Evolutionary conservation across 768 basidiomycete genomes (phyloP).

Genomic region (Hypholoma sublateritium): DNA sequence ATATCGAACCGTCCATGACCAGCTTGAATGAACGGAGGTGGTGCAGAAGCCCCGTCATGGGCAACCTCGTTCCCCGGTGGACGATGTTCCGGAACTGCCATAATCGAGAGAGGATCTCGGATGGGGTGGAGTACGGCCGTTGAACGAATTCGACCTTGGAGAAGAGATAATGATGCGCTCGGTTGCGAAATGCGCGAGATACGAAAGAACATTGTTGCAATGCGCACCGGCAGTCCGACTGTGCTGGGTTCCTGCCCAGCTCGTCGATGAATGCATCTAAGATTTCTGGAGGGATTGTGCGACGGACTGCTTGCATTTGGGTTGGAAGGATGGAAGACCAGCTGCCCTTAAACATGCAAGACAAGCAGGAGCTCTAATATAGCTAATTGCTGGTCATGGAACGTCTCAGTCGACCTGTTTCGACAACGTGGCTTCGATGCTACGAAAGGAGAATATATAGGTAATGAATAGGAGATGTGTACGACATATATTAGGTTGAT

Average conservation of each 20-base stretch:
- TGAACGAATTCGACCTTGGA: slow-evolving; percentile 10
- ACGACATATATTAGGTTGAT: neutral
- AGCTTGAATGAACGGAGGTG: slow-evolving; percentile 13
- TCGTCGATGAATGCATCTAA: slow-evolving; percentile 11
- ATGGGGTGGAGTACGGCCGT: slow-evolving; percentile 5
- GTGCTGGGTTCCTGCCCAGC: slow-evolving; percentile 2
- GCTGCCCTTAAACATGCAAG: too few species aligned
- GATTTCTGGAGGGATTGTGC: slow-evolving; percentile 6
- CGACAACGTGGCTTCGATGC: neutral
- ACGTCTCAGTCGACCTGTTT: neutral
- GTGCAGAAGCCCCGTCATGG: slow-evolving; percentile 10
- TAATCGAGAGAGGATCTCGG: slow-evolving; percentile 6
- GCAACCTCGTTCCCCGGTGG: slow-evolving; percentile 2
- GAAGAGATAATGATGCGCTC: slow-evolving; percentile 15
- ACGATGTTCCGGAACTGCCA: slow-evolving; percentile 8
- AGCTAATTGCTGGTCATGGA: neutral
- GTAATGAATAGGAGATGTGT: neutral
- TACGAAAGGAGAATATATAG: neutral
- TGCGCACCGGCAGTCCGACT: neutral
- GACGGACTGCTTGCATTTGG: neutral
- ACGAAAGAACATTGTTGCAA: slow-evolving; percentile 12
- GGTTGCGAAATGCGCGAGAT: slow-evolving; percentile 12
- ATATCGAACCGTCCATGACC: slow-evolving; percentile 17
- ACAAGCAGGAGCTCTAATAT: too few species aligned
- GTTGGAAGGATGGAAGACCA: neutral